Percentiles rank a stretch among this genome's conserved stretches.
Conservation (phyloP, 371 early-diverging fungal species). For the Mucor plumbeus region DNA sequence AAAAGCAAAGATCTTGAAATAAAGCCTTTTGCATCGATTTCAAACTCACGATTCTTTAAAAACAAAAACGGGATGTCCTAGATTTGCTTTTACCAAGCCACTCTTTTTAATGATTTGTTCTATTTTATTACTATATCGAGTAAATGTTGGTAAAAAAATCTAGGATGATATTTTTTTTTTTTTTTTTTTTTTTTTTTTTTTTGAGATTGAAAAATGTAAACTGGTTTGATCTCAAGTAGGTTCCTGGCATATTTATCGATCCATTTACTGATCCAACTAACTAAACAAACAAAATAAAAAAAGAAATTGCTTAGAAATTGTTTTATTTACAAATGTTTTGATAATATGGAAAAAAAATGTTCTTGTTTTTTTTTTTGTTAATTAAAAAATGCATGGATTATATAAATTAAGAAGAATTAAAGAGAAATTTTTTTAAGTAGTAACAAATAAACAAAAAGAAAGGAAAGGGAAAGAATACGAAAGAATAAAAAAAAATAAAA, state of each 20-base stretch:
- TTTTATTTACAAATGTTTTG: slow-evolving; percentile 1
- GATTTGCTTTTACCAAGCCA: neutral
- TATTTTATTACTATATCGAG: neutral
- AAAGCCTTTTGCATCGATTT: neutral
- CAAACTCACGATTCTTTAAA: neutral
- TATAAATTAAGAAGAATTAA: neutral
- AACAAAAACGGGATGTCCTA: neutral
- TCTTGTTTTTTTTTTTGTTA: too few relatives aligned
- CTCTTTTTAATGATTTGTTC: neutral
- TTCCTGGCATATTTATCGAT: neutral
- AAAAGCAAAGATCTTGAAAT: too few relatives aligned
- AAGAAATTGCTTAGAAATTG: too few relatives aligned
- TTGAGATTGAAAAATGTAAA: neutral
- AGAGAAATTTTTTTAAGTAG: neutral
- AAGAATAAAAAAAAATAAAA: neutral
- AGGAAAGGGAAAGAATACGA: too few relatives aligned
- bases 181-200: too few relatives aligned
- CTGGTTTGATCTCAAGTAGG: too few relatives aligned
- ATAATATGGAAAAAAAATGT: too few relatives aligned
- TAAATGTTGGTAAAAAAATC: neutral
- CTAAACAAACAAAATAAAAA: neutral
- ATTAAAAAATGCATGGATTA: neutral
- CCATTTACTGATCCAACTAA: neutral
- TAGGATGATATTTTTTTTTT: too few relatives aligned
- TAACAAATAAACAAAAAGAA: neutral